Evolutionary conservation across 306 rosid species (phyloP).

Genomic region (Begonia peltatifolia): DNA sequence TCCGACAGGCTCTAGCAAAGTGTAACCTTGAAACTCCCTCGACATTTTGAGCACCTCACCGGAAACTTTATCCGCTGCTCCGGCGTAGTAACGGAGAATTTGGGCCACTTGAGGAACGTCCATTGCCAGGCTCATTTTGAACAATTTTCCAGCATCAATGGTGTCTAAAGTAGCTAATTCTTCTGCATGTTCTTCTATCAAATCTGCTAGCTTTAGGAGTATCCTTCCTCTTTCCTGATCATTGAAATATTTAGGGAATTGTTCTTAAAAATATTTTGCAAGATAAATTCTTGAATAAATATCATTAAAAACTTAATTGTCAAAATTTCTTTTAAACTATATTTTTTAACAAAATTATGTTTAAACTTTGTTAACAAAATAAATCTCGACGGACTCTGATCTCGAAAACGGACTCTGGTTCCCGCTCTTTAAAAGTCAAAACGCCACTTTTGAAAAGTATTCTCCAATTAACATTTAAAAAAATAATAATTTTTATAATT

Average conservation of each 20-base stretch:
- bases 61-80: conserved; percentile 82
- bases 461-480: no score
- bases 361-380: no score
- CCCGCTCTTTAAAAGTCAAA: no score
- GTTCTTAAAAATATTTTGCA: no score
- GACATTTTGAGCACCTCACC: conserved; percentile 53
- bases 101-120: conserved; percentile 40
- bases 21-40: conserved; percentile 39
- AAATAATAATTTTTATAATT: no score
- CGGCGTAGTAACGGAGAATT: conserved; percentile 57
- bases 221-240: conserved; percentile 51
- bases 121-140: conserved; percentile 10
- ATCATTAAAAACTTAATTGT: no score
- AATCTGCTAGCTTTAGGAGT: conserved; percentile 52
- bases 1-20: conserved; percentile 67
- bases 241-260: background rate
- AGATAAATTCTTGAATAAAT: no score
- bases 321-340: no score
- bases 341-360: no score
- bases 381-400: no score
- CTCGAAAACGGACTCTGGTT: no score
- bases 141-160: conserved; percentile 62
- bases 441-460: no score
- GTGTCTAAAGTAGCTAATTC: conserved; percentile 61
- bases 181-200: conserved; percentile 41